These are phyloP conservation scores for Candida succiphila DNA, from an alignment of 805 yeast genomes.

Conservation along the genomic window DNA sequence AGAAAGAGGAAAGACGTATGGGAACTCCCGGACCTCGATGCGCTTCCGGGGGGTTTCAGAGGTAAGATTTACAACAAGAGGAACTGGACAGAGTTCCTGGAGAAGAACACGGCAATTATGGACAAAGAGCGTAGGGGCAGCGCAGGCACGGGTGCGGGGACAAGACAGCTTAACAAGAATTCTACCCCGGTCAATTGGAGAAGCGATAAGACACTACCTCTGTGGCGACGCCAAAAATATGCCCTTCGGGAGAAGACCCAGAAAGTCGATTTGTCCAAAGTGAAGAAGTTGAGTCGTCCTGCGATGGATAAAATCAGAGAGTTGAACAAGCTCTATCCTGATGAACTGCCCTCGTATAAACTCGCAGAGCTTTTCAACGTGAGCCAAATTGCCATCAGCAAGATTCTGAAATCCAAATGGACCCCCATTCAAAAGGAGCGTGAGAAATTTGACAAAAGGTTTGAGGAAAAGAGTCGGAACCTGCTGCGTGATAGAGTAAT, in stretches of 20 bases:
- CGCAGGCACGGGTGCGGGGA: conserved; percentile 1
- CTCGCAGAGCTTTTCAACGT: conserved; percentile 56
- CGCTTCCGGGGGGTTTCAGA: conserved; percentile 23
- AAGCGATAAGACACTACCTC: conserved; percentile 31
- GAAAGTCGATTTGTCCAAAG: conserved; percentile 55
- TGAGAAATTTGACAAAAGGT: conserved; percentile 34
- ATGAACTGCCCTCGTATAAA: conserved; percentile 41
- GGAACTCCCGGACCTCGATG: conserved; percentile 24
- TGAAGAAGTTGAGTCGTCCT: conserved; percentile 53
- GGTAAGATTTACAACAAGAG: conserved; percentile 22
- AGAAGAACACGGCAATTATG: conserved; percentile 10
- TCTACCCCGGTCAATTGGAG: conserved; percentile 41
- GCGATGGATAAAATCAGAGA: conserved; percentile 56
- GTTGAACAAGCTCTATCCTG: conserved; percentile 49
- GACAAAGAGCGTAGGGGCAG: no score
- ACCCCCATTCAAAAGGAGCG: conserved; percentile 50
- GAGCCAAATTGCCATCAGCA: conserved; percentile 74
- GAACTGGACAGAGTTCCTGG: conserved; percentile 15
- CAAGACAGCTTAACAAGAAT: conserved; percentile 5
- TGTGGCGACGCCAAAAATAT: conserved; percentile 63
- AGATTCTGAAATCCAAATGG: conserved; percentile 76
- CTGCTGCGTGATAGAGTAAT: conserved; percentile 12
- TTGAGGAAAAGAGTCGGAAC: conserved; percentile 38
- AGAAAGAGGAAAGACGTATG: conserved; percentile 18
- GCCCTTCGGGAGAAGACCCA: conserved; percentile 54